These are phyloP conservation scores for Teratosphaeria destructans DNA, from an alignment of 2,329 filamentous ascomycete species.

Conservation along the genomic window DNA sequence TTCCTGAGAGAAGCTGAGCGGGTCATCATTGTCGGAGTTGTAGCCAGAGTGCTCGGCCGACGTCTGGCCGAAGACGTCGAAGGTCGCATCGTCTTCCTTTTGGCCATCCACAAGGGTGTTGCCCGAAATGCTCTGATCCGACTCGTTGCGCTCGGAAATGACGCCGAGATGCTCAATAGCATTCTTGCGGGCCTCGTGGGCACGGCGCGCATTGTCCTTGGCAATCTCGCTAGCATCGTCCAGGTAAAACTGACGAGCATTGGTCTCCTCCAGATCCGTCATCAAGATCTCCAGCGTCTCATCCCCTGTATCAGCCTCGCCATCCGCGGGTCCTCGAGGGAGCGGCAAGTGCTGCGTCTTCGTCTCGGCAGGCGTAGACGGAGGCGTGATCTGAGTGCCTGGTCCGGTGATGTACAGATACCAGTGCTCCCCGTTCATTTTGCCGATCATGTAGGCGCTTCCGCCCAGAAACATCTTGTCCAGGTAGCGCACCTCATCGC, in stretches of 20 bases:
- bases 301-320: conserved; percentile 40
- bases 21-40: conserved; percentile 47
- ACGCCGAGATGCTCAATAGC: conserved; percentile 50
- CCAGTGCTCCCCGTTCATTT: conserved; percentile 99
- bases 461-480: conserved; percentile 86
- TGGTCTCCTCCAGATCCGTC: conserved; percentile 57
- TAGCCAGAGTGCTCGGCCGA: conserved; percentile 52
- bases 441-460: conserved; percentile 98
- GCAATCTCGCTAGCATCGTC: conserved; percentile 84
- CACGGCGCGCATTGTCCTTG: conserved; percentile 62
- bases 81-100: conserved; percentile 37
- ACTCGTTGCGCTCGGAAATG: conserved; percentile 42
- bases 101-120: conserved; percentile 25
- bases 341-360: conserved; percentile 50
- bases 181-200: conserved; percentile 51
- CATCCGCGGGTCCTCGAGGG: conserved; percentile 41
- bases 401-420: conserved; percentile 94
- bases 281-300: conserved; percentile 65
- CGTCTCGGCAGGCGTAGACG: conserved; percentile 57
- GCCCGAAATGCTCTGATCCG: conserved; percentile 25
- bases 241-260: conserved; percentile 59
- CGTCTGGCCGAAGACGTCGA: conserved; percentile 75
- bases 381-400: conserved; percentile 67
- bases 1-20: conserved; percentile 54
- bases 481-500: conserved; percentile 84